A percentile compares a stretch with the other conserved stretches of the same genome.
phyloP scores from a whole-genome alignment of 2,329 filamentous ascomycete species.

The Aspergillus sp. region DNA sequence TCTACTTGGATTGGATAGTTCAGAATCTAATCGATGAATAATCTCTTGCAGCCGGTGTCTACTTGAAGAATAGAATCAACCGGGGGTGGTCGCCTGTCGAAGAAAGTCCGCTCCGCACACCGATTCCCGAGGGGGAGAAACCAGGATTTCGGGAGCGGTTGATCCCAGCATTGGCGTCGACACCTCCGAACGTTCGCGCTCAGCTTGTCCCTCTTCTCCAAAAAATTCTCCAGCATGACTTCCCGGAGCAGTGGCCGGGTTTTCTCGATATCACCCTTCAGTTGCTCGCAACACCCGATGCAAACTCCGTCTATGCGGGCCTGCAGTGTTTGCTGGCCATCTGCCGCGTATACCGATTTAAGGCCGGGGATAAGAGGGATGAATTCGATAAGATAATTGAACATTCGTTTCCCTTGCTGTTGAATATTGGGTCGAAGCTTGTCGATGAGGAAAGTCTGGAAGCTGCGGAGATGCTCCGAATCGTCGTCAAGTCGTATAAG shows the following conservation, averaged over 20 bases:
- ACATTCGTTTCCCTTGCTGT: slow-evolving; percentile 79
- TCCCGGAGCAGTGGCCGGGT: slow-evolving; percentile 86
- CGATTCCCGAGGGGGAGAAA: slow-evolving; percentile 87
- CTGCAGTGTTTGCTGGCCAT: slow-evolving; percentile 91
- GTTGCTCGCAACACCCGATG: slow-evolving; percentile 80
- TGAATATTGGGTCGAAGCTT: slow-evolving; percentile 81
- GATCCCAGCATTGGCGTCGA: slow-evolving; percentile 79
- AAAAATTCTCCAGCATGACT: slow-evolving; percentile 94
- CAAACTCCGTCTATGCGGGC: slow-evolving; percentile 82
- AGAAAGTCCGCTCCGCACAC: slow-evolving; percentile 65
- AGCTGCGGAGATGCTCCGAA: slow-evolving; percentile 92
- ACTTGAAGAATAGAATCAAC: slow-evolving; percentile 95
- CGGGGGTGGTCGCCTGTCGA: slow-evolving; percentile 82
- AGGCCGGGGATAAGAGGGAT: slow-evolving; percentile 71
- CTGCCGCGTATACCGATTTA: slow-evolving; percentile 93
- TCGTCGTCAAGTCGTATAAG: slow-evolving; percentile 95
- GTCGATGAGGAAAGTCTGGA: slow-evolving; percentile 89
- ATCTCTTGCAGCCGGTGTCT: slow-evolving; percentile 70
- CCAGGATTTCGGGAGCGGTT: slow-evolving; percentile 78
- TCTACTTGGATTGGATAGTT: neutral
- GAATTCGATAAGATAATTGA: slow-evolving; percentile 96
- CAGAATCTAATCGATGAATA: slow-evolving; percentile 6
- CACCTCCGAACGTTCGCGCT: slow-evolving; percentile 75
- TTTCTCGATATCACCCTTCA: slow-evolving; percentile 92
- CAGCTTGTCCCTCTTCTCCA: slow-evolving; percentile 93